Conservation (phyloP, 257 asterid genomes). For the Ophiorrhiza pumila region DNA sequence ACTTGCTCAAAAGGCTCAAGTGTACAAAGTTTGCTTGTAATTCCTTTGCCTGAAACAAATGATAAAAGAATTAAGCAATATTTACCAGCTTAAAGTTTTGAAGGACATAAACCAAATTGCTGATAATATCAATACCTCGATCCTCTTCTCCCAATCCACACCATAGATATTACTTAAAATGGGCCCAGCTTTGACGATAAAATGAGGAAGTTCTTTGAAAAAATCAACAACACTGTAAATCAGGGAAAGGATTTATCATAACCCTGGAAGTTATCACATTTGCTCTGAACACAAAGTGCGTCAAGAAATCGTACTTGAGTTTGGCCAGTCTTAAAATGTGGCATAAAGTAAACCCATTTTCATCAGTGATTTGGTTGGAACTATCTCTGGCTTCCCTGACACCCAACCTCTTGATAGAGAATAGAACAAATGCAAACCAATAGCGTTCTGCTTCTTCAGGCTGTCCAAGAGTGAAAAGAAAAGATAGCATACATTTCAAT, state of each 20-base stretch:
- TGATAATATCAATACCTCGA: constrained; percentile 52
- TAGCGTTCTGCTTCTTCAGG: constrained; percentile 83
- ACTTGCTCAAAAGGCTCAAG: constrained; percentile 84
- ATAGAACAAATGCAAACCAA: constrained; percentile 81
- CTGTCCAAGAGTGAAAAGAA: constrained; percentile 32
- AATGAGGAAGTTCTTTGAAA: constrained; percentile 79
- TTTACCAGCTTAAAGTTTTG: background rate
- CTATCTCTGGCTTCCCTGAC: constrained; percentile 19
- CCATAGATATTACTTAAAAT: constrained; percentile 64
- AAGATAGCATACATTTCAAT: constrained; percentile 10
- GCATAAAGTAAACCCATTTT: constrained; percentile 58
- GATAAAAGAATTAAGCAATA: constrained; percentile 9
- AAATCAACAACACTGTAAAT: constrained; percentile 67
- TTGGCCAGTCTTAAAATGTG: constrained; percentile 63
- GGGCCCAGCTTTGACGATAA: constrained; percentile 73
- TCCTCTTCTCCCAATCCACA: constrained; percentile 84
- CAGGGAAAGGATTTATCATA: constrained; percentile 10
- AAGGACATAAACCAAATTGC: background rate
- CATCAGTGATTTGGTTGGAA: constrained; percentile 29
- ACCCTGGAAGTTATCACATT: background rate
- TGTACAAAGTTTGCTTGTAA: constrained; percentile 75
- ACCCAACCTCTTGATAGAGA: constrained; percentile 57
- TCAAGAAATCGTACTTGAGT: constrained; percentile 55
- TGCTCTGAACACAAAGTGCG: background rate
- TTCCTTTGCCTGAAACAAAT: constrained; percentile 65